Percentiles rank a stretch among this genome's conserved stretches.
Evolutionary conservation across 2,329 filamentous ascomycete genomes (phyloP).

Genomic region (Alternaria metachromatica): DNA sequence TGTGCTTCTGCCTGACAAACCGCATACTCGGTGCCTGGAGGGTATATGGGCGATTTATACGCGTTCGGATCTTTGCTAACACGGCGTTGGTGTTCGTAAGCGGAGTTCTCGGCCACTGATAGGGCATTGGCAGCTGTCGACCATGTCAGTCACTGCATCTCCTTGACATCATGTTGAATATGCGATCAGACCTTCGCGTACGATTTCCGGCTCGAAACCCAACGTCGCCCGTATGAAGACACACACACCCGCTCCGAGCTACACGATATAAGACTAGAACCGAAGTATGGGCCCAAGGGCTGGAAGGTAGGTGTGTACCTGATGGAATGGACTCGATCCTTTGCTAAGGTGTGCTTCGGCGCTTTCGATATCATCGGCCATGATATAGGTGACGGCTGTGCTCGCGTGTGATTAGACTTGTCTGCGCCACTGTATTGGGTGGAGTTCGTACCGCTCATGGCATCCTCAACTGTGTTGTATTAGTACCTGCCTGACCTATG

Average conservation of each 20-base stretch:
- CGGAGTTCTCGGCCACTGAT: conserved; percentile 75
- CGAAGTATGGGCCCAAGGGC: background rate
- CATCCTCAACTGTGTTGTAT: conserved; percentile 52
- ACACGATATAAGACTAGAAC: conserved; percentile 34
- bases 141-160: conserved; percentile 12
- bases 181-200: conserved; percentile 69
- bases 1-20: conserved; percentile 85
- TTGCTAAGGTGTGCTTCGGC: conserved; percentile 76
- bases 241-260: conserved; percentile 80
- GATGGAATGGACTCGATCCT: conserved; percentile 78
- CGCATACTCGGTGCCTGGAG: conserved; percentile 84
- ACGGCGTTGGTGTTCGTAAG: conserved; percentile 77
- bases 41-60: conserved; percentile 71
- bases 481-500: conserved; percentile 12
- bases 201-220: conserved; percentile 89
- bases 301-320: conserved; percentile 51
- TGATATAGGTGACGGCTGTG: conserved; percentile 72
- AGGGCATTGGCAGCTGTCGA: conserved; percentile 71
- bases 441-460: conserved; percentile 52
- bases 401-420: conserved; percentile 35
- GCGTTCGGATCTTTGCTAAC: conserved; percentile 69
- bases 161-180: background rate
- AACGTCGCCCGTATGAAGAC: conserved; percentile 85
- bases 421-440: background rate
- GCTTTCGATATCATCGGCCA: conserved; percentile 88